Conservation (phyloP, 108 stramenopile genomes). For the Epithemia pelagica region DNA sequence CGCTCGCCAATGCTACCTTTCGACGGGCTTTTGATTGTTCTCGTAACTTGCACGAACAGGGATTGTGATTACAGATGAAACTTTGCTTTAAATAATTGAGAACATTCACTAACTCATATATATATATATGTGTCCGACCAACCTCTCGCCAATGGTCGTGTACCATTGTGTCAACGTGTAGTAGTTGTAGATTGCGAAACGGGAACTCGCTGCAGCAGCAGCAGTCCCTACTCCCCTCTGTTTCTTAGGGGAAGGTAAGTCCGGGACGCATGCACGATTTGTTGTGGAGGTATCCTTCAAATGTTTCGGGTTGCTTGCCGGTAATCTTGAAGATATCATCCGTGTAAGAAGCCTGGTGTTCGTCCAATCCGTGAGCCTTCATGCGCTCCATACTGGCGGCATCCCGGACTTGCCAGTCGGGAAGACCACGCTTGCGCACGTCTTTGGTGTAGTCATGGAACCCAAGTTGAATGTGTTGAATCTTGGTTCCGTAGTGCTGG, state of each 20-base stretch:
- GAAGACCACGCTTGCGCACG: constrained; percentile 23
- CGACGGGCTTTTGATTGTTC: too few relatives aligned
- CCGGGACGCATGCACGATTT: constrained; percentile 24
- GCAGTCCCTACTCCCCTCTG: too few relatives aligned
- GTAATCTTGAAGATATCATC: constrained; percentile 31
- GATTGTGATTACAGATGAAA: too few relatives aligned
- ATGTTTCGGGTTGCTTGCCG: constrained; percentile 37
- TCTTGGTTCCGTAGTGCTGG: constrained; percentile 18
- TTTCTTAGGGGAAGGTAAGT: constrained; percentile 17
- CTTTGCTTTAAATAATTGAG: too few relatives aligned
- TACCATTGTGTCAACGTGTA: too few relatives aligned
- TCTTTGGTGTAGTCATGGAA: constrained; percentile 27
- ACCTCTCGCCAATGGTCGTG: too few relatives aligned
- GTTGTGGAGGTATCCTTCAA: constrained; percentile 25
- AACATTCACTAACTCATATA: too few relatives aligned
- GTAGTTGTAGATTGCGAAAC: too few relatives aligned
- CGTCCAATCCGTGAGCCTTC: constrained; percentile 35
- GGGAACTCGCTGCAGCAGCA: too few relatives aligned
- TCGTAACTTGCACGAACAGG: too few relatives aligned
- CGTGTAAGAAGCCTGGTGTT: constrained; percentile 12
- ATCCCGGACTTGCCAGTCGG: constrained; percentile 33
- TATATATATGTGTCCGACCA: too few relatives aligned
- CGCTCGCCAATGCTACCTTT: too few relatives aligned
- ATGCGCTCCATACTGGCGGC: constrained; percentile 39
- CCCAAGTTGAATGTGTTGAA: constrained; percentile 28